Conservation (phyloP, 169 alveolate species). For the Gregarina niphandrodes region DNA sequence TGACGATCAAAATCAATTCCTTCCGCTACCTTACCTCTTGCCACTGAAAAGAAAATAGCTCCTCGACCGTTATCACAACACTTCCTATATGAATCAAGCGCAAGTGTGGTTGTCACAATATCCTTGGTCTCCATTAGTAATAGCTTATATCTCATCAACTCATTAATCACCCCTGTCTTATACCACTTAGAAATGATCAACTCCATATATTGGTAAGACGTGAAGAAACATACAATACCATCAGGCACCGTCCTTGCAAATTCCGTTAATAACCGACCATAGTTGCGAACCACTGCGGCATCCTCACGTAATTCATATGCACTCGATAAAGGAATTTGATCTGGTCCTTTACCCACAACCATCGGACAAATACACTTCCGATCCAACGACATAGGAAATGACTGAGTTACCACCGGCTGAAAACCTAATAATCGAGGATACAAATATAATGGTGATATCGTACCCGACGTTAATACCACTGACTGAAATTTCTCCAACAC, state of each 20-base stretch:
- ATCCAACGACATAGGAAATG: conserved; percentile 70
- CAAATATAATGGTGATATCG: conserved; percentile 82
- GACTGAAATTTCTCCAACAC: conserved; percentile 56
- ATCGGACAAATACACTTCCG: conserved; percentile 75
- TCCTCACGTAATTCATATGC: conserved; percentile 69
- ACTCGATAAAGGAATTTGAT: conserved; percentile 54
- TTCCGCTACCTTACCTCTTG: conserved; percentile 91
- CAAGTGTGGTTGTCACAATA: conserved; percentile 72
- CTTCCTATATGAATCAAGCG: conserved; percentile 47
- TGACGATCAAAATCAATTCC: conserved; percentile 96
- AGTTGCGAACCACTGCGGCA: conserved; percentile 57
- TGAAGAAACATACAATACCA: conserved; percentile 84
- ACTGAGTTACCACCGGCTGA: conserved; percentile 65
- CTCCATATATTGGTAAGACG: conserved; percentile 70
- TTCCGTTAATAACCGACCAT: conserved; percentile 66
- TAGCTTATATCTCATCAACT: conserved; percentile 66
- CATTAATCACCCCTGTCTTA: conserved; percentile 67
- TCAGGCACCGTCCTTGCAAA: conserved; percentile 68
- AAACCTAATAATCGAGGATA: conserved; percentile 74
- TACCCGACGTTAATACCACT: conserved; percentile 81
- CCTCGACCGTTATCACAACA: conserved; percentile 95
- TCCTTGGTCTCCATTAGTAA: conserved; percentile 85
- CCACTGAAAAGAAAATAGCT: conserved; percentile 78
- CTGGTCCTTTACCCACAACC: conserved; percentile 70
- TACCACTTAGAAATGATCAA: conserved; percentile 69